These are phyloP conservation scores for Colletotrichum phormii DNA, from an alignment of 2,329 filamentous ascomycete species.

Conservation along the genomic window DNA sequence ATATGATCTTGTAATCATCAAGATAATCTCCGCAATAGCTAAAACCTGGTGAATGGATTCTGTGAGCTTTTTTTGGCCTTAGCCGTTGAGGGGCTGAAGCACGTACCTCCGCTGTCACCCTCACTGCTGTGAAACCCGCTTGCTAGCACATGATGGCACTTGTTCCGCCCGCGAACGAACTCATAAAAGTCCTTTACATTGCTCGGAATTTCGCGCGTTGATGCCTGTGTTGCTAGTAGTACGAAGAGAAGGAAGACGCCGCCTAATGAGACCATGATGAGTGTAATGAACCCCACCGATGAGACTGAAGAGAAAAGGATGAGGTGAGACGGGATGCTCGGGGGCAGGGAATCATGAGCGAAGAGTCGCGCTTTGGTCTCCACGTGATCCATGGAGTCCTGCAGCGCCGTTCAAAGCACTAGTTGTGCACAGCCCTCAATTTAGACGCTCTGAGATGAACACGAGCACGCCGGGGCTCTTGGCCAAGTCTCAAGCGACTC, in stretches of 20 bases:
- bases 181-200: constrained; percentile 57
- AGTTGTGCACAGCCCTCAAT: constrained; percentile 19
- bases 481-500: constrained; percentile 6
- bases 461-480: constrained; percentile 17
- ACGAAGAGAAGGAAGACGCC: not conserved
- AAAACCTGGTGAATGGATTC: constrained; percentile 41
- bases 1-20: constrained; percentile 56
- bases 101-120: constrained; percentile 49
- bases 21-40: constrained; percentile 61
- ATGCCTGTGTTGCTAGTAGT: not conserved
- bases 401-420: not conserved
- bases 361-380: constrained; percentile 14
- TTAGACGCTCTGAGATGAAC: constrained; percentile 17
- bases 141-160: constrained; percentile 53
- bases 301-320: not conserved
- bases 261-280: not conserved
- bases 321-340: constrained; percentile 21
- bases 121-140: constrained; percentile 54
- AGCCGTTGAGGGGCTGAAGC: not conserved
- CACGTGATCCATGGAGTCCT: constrained; percentile 20
- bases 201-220: constrained; percentile 50
- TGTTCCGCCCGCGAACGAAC: constrained; percentile 48
- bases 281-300: not conserved
- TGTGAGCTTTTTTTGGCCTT: too few relatives aligned
- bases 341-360: not conserved